Evolutionary conservation across 768 basidiomycete species (phyloP).

Genomic region (Xerocomus spinulosus): DNA sequence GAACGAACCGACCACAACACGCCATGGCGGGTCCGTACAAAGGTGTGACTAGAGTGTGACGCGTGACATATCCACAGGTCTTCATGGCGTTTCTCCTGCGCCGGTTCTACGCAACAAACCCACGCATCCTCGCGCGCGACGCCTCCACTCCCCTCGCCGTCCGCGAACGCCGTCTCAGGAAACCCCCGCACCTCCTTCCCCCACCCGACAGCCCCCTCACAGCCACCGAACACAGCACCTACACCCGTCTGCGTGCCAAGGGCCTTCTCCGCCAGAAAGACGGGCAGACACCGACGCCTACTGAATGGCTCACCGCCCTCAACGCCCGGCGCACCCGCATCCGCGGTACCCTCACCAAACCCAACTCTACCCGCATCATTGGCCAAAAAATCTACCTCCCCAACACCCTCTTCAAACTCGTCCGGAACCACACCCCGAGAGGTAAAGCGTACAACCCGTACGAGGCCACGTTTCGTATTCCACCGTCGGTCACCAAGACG

Average conservation of each 20-base stretch:
- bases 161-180: conserved; percentile 57
- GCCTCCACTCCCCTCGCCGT: conserved; percentile 72
- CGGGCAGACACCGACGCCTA: conserved; percentile 41
- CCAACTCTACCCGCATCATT: conserved; percentile 47
- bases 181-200: conserved; percentile 37
- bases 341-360: conserved; percentile 52
- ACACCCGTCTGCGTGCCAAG: conserved; percentile 51
- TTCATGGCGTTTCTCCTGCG: conserved; percentile 17
- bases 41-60: background rate
- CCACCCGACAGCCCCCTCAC: conserved; percentile 52
- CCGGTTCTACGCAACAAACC: conserved; percentile 38
- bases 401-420: conserved; percentile 76
- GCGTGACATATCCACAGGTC: background rate
- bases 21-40: conserved; percentile 29
- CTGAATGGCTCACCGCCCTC: conserved; percentile 55
- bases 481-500: conserved; percentile 86
- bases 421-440: conserved; percentile 73
- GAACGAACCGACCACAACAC: conserved; percentile 40
- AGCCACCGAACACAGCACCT: conserved; percentile 58
- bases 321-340: conserved; percentile 59
- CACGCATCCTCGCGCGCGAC: conserved; percentile 50
- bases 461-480: conserved; percentile 90
- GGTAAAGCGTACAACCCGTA: conserved; percentile 89
- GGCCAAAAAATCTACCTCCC: conserved; percentile 87
- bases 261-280: conserved; percentile 41